Conservation (phyloP, 345 rosid species). For the Brassica napus region DNA sequence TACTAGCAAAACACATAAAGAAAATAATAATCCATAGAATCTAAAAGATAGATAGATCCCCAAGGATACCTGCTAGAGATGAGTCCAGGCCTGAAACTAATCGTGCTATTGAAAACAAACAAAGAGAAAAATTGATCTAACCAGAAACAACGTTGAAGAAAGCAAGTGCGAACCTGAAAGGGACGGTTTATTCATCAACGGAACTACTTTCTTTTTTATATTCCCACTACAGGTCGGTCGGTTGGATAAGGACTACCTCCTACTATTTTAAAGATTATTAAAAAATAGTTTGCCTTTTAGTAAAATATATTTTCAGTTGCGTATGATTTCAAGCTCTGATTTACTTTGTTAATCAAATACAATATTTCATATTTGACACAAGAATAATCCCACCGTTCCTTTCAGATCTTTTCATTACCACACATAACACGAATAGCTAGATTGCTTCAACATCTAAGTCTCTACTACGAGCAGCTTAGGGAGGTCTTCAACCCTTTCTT, state of each 20-base stretch:
- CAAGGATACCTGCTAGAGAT: not conserved
- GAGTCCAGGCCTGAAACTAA: not conserved
- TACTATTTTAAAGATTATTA: not conserved
- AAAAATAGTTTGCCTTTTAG: not conserved
- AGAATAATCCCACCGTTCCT: not conserved
- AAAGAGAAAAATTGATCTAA: not conserved
- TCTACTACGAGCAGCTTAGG: not conserved
- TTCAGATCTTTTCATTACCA: not conserved
- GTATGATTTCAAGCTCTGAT: not conserved
- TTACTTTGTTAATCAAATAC: not conserved
- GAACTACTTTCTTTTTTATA: not conserved
- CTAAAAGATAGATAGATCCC: not conserved
- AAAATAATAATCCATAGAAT: not conserved
- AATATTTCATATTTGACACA: not conserved
- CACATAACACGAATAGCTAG: not conserved
- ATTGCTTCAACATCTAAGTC: not conserved
- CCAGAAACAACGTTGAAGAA: slow-evolving; percentile 12
- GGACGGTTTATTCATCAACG: not conserved
- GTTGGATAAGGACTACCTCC: not conserved
- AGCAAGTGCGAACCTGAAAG: not conserved
- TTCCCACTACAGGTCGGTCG: not conserved
- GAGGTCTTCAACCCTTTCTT: slow-evolving; percentile 14
- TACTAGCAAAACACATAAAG: not conserved
- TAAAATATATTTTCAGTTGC: not conserved
- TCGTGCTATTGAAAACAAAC: not conserved